Percentiles rank a stretch among this genome's conserved stretches.
phyloP scores from a whole-genome alignment of 1,284 basidiomycete species.

The Ustilago bromivora region DNA sequence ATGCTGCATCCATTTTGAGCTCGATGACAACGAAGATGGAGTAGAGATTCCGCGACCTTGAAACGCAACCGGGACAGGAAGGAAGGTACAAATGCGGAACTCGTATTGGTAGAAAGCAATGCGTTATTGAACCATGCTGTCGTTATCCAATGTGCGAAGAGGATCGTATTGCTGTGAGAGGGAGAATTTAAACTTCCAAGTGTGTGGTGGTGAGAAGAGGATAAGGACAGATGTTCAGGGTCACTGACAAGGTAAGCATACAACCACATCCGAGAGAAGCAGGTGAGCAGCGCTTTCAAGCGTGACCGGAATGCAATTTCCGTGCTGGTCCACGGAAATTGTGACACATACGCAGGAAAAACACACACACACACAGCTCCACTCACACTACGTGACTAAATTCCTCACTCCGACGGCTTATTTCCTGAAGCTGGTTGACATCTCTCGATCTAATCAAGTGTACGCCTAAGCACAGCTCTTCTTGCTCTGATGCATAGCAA shows the following conservation, averaged over 20 bases:
- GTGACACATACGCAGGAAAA: not conserved
- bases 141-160: not conserved
- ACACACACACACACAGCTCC: not conserved
- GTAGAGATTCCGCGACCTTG: not conserved
- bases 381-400: not conserved
- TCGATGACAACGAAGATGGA: not conserved
- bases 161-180: not conserved
- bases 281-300: not conserved
- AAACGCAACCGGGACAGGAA: not conserved
- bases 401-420: slow-evolving; percentile 4
- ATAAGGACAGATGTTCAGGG: not conserved
- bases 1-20: slow-evolving; percentile 1
- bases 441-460: not conserved
- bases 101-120: not conserved
- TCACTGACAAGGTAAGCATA: not conserved
- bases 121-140: not conserved
- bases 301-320: slow-evolving; percentile 6
- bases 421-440: not conserved
- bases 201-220: not conserved
- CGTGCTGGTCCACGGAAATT: slow-evolving; percentile 7
- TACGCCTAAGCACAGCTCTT: not conserved
- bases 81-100: not conserved
- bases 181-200: not conserved
- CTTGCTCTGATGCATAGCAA: not conserved
- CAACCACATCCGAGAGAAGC: slow-evolving; percentile 5